Conservation (phyloP, 2,329 filamentous ascomycete genomes). For the Orbilia oligospora region DNA sequence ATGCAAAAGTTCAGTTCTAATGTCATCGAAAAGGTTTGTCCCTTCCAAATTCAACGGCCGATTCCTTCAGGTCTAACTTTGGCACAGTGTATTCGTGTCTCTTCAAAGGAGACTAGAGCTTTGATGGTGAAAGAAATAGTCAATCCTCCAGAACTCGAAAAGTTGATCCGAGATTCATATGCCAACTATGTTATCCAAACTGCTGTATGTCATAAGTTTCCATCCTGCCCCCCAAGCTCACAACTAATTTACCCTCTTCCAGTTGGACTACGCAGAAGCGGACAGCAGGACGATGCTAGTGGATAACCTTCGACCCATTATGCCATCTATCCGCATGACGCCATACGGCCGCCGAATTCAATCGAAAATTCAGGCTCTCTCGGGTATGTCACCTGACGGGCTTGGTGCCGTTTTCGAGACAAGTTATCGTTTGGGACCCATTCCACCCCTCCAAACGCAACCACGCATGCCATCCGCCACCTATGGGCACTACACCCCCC, state of each 20-base stretch:
- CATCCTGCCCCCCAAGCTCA: neutral
- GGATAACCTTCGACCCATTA: slow-evolving; percentile 85
- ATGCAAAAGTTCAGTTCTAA: slow-evolving; percentile 99
- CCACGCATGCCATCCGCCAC: slow-evolving; percentile 57
- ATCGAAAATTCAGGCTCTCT: slow-evolving; percentile 79
- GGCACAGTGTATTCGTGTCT: slow-evolving; percentile 80
- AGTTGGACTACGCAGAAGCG: slow-evolving; percentile 82
- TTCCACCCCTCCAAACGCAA: slow-evolving; percentile 54
- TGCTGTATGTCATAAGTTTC: slow-evolving; percentile 68
- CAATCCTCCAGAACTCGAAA: slow-evolving; percentile 81
- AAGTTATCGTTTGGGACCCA: slow-evolving; percentile 51
- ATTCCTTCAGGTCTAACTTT: slow-evolving; percentile 31
- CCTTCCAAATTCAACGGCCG: slow-evolving; percentile 59
- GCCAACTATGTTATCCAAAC: slow-evolving; percentile 99
- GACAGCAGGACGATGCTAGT: slow-evolving; percentile 81
- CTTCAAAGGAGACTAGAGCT: slow-evolving; percentile 80
- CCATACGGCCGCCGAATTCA: slow-evolving; percentile 95
- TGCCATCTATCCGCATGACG: slow-evolving; percentile 87
- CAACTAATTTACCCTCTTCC: slow-evolving; percentile 23
- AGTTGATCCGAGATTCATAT: slow-evolving; percentile 89
- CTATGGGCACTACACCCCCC: slow-evolving; percentile 49
- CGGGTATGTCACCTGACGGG: slow-evolving; percentile 55
- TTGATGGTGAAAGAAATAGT: slow-evolving; percentile 88
- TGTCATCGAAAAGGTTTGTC: slow-evolving; percentile 86
- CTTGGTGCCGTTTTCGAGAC: slow-evolving; percentile 57